Percentiles rank a stretch among this genome's conserved stretches.
These are phyloP conservation scores for Elsinoe fawcettii DNA, from an alignment of 2,329 filamentous ascomycete species.

Conservation along the genomic window DNA sequence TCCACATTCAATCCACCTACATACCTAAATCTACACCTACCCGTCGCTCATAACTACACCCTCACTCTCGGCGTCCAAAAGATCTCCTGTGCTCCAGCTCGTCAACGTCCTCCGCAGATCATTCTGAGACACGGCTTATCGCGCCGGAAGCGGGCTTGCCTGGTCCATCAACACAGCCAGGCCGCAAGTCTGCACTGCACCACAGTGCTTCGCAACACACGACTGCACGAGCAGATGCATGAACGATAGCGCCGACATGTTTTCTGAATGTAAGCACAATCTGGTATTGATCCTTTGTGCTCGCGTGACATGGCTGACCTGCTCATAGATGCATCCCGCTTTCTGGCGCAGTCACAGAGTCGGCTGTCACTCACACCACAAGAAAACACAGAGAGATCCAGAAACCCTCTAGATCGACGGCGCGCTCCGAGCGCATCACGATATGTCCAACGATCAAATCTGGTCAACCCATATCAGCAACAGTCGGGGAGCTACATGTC, in stretches of 20 bases:
- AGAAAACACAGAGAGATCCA: slow-evolving; percentile 34
- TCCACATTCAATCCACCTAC: background rate
- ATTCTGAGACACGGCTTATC: slow-evolving; percentile 12
- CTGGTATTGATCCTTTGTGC: slow-evolving; percentile 20
- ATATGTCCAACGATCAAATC: slow-evolving; percentile 43
- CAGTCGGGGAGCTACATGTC: slow-evolving; percentile 60
- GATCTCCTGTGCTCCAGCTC: background rate
- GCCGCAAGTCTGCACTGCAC: background rate
- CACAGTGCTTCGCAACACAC: background rate
- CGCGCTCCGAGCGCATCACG: slow-evolving; percentile 40
- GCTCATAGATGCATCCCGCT: slow-evolving; percentile 78
- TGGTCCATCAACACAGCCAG: slow-evolving; percentile 11
- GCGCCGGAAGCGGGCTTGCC: slow-evolving; percentile 9
- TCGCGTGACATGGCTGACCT: slow-evolving; percentile 34
- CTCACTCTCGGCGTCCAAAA: background rate
- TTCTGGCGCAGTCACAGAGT: slow-evolving; percentile 93
- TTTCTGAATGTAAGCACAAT: slow-evolving; percentile 72
- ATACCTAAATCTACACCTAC: background rate
- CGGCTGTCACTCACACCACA: slow-evolving; percentile 64
- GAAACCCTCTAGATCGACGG: slow-evolving; percentile 42
- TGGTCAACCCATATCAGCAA: slow-evolving; percentile 66
- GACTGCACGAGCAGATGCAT: background rate
- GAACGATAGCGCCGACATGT: slow-evolving; percentile 47
- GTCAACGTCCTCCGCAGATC: background rate
- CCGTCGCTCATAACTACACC: background rate